Evolutionary conservation across 352 stramenopile genomes (phyloP).

Genomic region (Sclerospora graminicola): DNA sequence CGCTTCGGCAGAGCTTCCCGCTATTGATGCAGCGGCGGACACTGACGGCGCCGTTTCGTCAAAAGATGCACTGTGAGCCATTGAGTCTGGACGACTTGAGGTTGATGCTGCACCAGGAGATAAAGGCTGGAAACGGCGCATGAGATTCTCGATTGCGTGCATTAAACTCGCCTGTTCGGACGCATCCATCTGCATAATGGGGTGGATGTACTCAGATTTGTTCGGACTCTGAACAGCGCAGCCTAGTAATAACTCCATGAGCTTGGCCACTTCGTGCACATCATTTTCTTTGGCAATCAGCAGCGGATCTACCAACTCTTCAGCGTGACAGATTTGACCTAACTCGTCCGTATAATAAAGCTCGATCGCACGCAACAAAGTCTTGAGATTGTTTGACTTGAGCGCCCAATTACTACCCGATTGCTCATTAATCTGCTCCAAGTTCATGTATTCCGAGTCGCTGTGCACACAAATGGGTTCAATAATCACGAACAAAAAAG

Average conservation of each 20-base stretch:
- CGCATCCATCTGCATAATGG: constrained; percentile 75
- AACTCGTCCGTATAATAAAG: constrained; percentile 79
- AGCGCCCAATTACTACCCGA: constrained; percentile 60
- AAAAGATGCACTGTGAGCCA: constrained; percentile 34
- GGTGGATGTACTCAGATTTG: constrained; percentile 77
- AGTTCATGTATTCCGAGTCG: constrained; percentile 68
- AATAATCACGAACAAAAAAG: neutral
- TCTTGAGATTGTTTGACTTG: constrained; percentile 73
- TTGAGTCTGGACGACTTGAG: constrained; percentile 17
- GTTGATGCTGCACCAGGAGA: constrained; percentile 30
- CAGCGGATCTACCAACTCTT: constrained; percentile 58
- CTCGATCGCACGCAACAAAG: constrained; percentile 61
- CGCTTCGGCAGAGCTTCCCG: constrained; percentile 30
- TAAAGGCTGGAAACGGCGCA: constrained; percentile 59
- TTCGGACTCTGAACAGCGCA: constrained; percentile 71
- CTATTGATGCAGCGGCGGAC: constrained; percentile 20
- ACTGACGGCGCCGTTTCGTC: constrained; percentile 33
- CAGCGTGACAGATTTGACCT: constrained; percentile 52
- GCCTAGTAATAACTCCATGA: constrained; percentile 64
- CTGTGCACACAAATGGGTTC: constrained; percentile 14
- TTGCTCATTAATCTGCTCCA: constrained; percentile 64
- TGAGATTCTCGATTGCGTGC: constrained; percentile 77
- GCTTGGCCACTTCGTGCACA: constrained; percentile 51
- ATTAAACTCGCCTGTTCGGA: constrained; percentile 75
- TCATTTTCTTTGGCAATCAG: constrained; percentile 65